Evolutionary conservation across 2,329 filamentous ascomycete genomes (phyloP).

Genomic region (Fusarium drepaniforme): DNA sequence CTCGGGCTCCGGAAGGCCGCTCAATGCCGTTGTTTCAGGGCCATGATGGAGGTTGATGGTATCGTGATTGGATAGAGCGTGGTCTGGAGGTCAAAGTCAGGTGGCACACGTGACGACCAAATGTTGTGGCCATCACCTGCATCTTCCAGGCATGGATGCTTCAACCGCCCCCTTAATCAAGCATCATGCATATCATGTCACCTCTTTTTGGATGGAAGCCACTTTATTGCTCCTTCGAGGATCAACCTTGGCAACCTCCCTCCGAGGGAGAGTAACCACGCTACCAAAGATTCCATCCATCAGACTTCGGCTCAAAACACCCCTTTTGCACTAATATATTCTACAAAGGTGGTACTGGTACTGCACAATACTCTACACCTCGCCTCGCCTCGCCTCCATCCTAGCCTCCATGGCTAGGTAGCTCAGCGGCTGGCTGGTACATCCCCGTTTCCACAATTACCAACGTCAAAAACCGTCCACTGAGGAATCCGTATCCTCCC

Average conservation of each 20-base stretch:
- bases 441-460: constrained; percentile 33
- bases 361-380: constrained; percentile 35
- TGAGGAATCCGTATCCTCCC: constrained; percentile 43
- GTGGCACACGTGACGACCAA: constrained; percentile 30
- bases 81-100: not conserved
- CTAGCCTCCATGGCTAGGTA: not conserved
- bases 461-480: constrained; percentile 39
- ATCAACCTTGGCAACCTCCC: constrained; percentile 1
- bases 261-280: not conserved
- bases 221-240: not conserved
- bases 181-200: constrained; percentile 4
- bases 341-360: constrained; percentile 36
- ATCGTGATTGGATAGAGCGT: not conserved
- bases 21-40: not conserved
- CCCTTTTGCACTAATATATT: constrained; percentile 33
- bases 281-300: not conserved
- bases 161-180: not conserved
- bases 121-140: constrained; percentile 1
- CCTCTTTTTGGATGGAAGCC: not conserved
- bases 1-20: not conserved
- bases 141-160: not conserved
- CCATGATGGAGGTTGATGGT: not conserved
- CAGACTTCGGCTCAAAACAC: constrained; percentile 1
- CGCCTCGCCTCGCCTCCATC: not conserved
- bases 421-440: not conserved